Evolutionary conservation across 23 red algal genomes (phyloP).

Genomic region (Gracilariopsis chorda): DNA sequence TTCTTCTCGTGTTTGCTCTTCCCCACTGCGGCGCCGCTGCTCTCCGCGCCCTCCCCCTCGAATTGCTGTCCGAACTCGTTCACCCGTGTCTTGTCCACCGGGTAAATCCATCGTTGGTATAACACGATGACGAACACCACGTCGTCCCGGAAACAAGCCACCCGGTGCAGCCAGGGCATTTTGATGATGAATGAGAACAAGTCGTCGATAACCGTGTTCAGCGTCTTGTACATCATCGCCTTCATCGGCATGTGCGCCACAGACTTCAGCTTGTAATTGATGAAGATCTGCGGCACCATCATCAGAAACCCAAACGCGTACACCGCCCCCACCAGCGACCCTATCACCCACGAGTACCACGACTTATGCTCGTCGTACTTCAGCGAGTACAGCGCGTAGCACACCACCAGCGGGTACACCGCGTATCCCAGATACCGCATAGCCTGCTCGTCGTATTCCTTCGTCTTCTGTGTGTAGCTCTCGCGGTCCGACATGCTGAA

Average conservation of each 20-base stretch:
- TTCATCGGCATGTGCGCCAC: conserved; percentile 96
- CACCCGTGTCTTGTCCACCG: conserved; percentile 85
- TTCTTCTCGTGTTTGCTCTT: not conserved
- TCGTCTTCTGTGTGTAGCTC: conserved; percentile 78
- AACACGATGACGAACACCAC: conserved; percentile 86
- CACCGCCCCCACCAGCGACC: conserved; percentile 82
- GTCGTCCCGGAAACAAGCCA: conserved; percentile 97
- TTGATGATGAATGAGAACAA: conserved; percentile 97
- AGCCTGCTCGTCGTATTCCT: conserved; percentile 91
- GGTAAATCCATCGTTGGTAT: conserved; percentile 92
- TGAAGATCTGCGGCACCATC: conserved; percentile 97
- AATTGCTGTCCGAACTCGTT: conserved; percentile 95
- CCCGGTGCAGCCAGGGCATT: conserved; percentile 88
- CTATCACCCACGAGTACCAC: conserved; percentile 95
- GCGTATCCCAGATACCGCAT: conserved; percentile 79
- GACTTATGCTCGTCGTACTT: conserved; percentile 78
- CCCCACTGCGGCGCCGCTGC: not conserved
- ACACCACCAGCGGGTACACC: conserved; percentile 66
- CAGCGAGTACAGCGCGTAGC: conserved; percentile 87
- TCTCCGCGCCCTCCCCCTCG: conserved; percentile 41
- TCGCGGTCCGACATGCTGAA: conserved; percentile 64
- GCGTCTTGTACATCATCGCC: conserved; percentile 92
- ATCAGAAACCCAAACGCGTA: conserved; percentile 98
- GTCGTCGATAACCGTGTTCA: conserved; percentile 96
- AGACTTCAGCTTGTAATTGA: conserved; percentile 97